Conservation (phyloP, 106 monocot genomes). For the Vanilla planifolia region DNA sequence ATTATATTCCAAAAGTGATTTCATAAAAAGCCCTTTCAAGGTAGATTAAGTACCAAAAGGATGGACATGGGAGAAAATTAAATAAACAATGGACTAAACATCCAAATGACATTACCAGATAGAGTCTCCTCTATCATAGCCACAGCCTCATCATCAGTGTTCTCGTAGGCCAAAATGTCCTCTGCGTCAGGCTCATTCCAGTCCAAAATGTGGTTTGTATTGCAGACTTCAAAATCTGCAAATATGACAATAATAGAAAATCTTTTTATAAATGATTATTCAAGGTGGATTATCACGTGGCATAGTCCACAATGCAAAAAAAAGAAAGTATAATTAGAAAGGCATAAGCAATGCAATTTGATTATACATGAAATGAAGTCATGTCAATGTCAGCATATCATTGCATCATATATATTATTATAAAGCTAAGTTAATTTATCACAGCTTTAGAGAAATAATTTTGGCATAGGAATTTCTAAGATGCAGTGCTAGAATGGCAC, state of each 20-base stretch:
- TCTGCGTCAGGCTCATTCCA: slow-evolving; percentile 18
- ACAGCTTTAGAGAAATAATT: neutral
- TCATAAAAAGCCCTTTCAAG: neutral
- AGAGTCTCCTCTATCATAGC: slow-evolving; percentile 23
- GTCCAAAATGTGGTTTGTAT: slow-evolving; percentile 9
- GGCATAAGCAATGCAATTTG: too few relatives aligned
- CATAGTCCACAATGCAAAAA: neutral
- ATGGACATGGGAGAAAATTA: neutral
- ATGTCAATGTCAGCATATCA: neutral
- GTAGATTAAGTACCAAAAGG: neutral
- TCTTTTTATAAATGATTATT: neutral
- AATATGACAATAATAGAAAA: slow-evolving; percentile 5
- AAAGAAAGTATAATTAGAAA: too few relatives aligned
- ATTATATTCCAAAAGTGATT: neutral
- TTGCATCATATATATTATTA: neutral
- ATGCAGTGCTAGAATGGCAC: too few relatives aligned
- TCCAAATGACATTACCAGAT: slow-evolving; percentile 9
- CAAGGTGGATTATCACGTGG: neutral
- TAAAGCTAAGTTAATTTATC: neutral
- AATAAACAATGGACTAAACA: neutral
- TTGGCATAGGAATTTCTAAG: too few relatives aligned
- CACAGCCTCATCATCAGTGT: slow-evolving; percentile 20
- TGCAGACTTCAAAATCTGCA: slow-evolving; percentile 15
- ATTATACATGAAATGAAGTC: too few relatives aligned
- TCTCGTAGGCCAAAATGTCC: slow-evolving; percentile 16